Conservation (phyloP, 202 grass and related monocot species). For the Panicum hallii region DNA sequence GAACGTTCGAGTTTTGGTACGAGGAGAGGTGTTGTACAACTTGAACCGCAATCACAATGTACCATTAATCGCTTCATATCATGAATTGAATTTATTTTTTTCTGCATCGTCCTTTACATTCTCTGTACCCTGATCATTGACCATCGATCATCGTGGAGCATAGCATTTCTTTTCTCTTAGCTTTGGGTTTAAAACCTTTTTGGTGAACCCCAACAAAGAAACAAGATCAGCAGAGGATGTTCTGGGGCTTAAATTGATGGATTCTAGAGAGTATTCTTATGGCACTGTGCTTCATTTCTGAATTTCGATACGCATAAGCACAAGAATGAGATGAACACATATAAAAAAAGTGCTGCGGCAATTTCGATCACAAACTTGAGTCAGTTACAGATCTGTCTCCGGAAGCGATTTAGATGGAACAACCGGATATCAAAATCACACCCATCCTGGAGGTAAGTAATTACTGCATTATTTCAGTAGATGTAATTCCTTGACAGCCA, state of each 20-base stretch:
- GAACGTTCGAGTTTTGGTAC: slow-evolving; percentile 39
- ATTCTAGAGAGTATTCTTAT: background rate
- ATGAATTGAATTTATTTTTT: slow-evolving; percentile 43
- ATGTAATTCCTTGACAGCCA: background rate
- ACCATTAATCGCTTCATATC: slow-evolving; percentile 20
- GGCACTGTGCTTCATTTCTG: background rate
- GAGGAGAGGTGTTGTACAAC: slow-evolving; percentile 18
- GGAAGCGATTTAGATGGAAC: background rate
- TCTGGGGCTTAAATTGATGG: background rate
- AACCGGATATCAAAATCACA: background rate
- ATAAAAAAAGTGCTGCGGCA: background rate
- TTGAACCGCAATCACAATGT: slow-evolving; percentile 25
- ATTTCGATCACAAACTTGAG: background rate
- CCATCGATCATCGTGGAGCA: background rate
- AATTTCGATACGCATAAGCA: background rate
- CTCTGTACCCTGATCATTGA: background rate
- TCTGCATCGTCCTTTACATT: background rate
- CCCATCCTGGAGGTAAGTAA: background rate
- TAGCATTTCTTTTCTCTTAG: no score
- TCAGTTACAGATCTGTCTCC: background rate
- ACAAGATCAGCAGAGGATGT: background rate
- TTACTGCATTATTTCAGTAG: background rate
- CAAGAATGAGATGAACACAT: background rate
- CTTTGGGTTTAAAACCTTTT: background rate
- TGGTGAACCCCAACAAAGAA: background rate